Conservation (phyloP, 768 basidiomycete genomes). For the Tremella yokohamensis region DNA sequence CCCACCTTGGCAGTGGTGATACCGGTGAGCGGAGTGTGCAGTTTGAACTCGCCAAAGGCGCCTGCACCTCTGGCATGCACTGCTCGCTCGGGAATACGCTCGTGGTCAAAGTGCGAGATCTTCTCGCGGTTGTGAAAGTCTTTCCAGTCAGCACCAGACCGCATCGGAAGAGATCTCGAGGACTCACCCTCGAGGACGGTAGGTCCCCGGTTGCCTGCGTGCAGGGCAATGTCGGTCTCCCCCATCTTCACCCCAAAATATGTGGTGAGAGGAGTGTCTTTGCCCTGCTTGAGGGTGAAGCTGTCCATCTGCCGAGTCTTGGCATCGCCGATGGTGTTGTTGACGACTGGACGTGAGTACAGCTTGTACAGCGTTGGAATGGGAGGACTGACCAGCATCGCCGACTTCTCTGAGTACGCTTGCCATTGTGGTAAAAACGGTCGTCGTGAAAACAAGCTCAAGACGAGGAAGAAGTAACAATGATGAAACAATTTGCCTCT, state of each 20-base stretch:
- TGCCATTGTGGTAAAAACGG: background rate
- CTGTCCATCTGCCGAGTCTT: constrained; percentile 46
- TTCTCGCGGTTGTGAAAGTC: constrained; percentile 68
- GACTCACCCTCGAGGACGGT: constrained; percentile 58
- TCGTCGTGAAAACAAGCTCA: background rate
- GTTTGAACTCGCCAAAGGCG: constrained; percentile 79
- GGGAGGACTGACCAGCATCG: background rate
- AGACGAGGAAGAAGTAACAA: no score
- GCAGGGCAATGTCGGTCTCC: constrained; percentile 49
- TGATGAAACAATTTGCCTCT: no score
- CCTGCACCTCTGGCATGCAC: constrained; percentile 53
- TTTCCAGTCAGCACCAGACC: background rate
- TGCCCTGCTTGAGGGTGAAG: constrained; percentile 30
- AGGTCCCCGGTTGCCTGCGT: constrained; percentile 59
- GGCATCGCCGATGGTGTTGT: constrained; percentile 45
- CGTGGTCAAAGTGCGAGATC: constrained; percentile 76
- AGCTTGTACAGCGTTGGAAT: no score
- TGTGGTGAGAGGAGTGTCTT: constrained; percentile 37
- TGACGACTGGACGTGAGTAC: constrained; percentile 28
- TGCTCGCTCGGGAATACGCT: constrained; percentile 78
- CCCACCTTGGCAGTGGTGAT: constrained; percentile 61
- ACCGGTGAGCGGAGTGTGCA: constrained; percentile 66
- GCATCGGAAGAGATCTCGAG: constrained; percentile 4
- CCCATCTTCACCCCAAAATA: constrained; percentile 49
- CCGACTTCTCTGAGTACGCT: constrained; percentile 4